A percentile compares a stretch with the other conserved stretches of the same genome.
Conservation (phyloP, 768 basidiomycete genomes). For the Lentinula sp. region DNA sequence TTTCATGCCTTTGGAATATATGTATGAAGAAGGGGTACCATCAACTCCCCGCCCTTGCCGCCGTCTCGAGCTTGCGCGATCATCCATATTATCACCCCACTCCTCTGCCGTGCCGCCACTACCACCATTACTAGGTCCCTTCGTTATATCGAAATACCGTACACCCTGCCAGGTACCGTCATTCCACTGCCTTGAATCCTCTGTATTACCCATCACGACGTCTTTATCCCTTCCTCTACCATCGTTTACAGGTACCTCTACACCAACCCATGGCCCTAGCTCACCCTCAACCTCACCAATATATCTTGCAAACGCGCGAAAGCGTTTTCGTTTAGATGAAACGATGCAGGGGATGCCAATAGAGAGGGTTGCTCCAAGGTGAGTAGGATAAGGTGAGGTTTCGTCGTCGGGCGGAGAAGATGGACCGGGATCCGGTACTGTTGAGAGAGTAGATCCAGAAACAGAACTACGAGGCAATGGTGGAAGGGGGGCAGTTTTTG, state of each 20-base stretch:
- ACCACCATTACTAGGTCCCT: slow-evolving; percentile 28
- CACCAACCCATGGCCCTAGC: slow-evolving; percentile 82
- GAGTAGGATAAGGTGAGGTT: slow-evolving; percentile 11
- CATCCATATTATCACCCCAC: slow-evolving; percentile 32
- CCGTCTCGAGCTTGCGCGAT: slow-evolving; percentile 42
- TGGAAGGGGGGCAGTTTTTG: background rate
- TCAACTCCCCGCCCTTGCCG: slow-evolving; percentile 18
- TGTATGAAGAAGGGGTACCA: slow-evolving; percentile 37
- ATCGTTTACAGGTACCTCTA: slow-evolving; percentile 76
- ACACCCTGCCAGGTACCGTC: slow-evolving; percentile 81
- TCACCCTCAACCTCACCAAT: slow-evolving; percentile 85
- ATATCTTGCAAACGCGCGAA: slow-evolving; percentile 83
- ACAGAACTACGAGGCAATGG: background rate
- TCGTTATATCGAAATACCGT: slow-evolving; percentile 71
- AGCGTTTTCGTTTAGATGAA: slow-evolving; percentile 73
- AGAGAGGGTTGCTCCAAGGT: slow-evolving; percentile 58
- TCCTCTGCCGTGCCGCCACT: slow-evolving; percentile 21
- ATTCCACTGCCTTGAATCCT: slow-evolving; percentile 63
- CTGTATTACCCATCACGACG: slow-evolving; percentile 7
- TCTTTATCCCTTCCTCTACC: slow-evolving; percentile 26
- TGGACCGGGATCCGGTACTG: background rate
- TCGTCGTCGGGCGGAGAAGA: slow-evolving; percentile 9
- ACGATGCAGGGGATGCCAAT: slow-evolving; percentile 91
- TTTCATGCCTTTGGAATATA: slow-evolving; percentile 27
- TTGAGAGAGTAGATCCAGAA: background rate